These are phyloP conservation scores for Gynochthodes officinalis DNA, from an alignment of 257 asterid genomes.

Conservation along the genomic window DNA sequence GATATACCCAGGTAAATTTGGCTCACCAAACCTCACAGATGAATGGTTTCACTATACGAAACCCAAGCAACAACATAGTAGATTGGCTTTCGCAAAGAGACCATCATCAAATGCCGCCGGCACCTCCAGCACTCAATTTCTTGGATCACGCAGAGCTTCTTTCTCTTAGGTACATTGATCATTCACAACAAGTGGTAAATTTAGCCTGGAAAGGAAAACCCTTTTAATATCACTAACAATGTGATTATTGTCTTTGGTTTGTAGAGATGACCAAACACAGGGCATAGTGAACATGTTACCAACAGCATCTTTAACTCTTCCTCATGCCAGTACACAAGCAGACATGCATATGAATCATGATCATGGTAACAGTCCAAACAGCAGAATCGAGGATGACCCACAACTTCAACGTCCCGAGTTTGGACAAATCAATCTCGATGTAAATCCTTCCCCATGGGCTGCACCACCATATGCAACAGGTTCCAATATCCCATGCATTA, in stretches of 20 bases:
- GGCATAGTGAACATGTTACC: slow-evolving; percentile 44
- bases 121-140: slow-evolving; percentile 56
- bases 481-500: slow-evolving; percentile 12
- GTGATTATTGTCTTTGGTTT: not conserved
- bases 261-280: slow-evolving; percentile 51
- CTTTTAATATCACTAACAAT: not conserved
- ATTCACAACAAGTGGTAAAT: no score
- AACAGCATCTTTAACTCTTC: slow-evolving; percentile 41
- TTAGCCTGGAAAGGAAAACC: not conserved
- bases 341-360: slow-evolving; percentile 32
- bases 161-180: slow-evolving; percentile 43
- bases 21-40: slow-evolving; percentile 30
- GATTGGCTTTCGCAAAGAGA: slow-evolving; percentile 78
- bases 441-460: slow-evolving; percentile 63
- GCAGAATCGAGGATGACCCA: slow-evolving; percentile 51
- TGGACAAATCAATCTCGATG: slow-evolving; percentile 49
- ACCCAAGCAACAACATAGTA: slow-evolving; percentile 31
- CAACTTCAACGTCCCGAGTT: slow-evolving; percentile 41
- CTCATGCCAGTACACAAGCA: slow-evolving; percentile 25
- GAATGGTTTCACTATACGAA: slow-evolving; percentile 37
- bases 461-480: slow-evolving; percentile 57
- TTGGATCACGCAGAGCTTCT: slow-evolving; percentile 66
- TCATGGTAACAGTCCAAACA: slow-evolving; percentile 43
- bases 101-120: slow-evolving; percentile 41
- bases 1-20: slow-evolving; percentile 41